Evolutionary conservation across 163 green algal species (phyloP), one percentile per base, ranked within the genome.

Genomic region (Scenedesmus sp.): DNA sequence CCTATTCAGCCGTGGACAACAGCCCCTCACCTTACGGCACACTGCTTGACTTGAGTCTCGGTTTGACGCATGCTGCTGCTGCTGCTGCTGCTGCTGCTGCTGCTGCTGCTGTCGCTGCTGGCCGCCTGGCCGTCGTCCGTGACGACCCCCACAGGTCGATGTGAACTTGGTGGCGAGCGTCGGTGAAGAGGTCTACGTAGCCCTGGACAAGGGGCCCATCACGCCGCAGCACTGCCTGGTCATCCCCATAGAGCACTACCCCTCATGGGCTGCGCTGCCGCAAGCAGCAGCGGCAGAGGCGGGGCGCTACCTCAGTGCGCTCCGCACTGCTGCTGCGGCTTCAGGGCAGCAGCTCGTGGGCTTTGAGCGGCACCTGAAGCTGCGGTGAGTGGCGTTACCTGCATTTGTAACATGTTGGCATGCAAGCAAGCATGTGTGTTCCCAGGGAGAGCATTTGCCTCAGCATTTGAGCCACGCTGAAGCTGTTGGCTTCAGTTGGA

Each of bases 201-300:
- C 95, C 0, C 43, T 99, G 33, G 96, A 98, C 94, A 99, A 99
- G 95, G 98, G 98, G 3, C 92, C 96, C 81, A 98, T 99, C 89
- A 95, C 91, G 2, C 88, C 94, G 7, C 42, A 93, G 16, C 98
- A 99, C 93, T 95, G 96, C 83, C 95, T 99, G 72, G 73, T 99
- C 43, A 94, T 99, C 42, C 97, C 97, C 33, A 97, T 99, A 43
- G 98, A 91, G 89, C 98, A 99, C 94, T 96, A 95, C 81, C 93
- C 97, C 18, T 96, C 78, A 89, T 93, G 61, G 49, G 86, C 92
- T 43, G 86, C 68, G 9, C 70, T 94, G 86, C 83, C 83, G 26
- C 12, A 72, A 30, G 33, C 56, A 43, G 82, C 88, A 85, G 81
- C 91, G 70, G 91, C 89, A 68, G 93, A 95, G 89, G 40, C 92